Base-by-base conservation (phyloP, 2,329 filamentous ascomycete genomes). In the Aspergillus fischeri region DNA sequence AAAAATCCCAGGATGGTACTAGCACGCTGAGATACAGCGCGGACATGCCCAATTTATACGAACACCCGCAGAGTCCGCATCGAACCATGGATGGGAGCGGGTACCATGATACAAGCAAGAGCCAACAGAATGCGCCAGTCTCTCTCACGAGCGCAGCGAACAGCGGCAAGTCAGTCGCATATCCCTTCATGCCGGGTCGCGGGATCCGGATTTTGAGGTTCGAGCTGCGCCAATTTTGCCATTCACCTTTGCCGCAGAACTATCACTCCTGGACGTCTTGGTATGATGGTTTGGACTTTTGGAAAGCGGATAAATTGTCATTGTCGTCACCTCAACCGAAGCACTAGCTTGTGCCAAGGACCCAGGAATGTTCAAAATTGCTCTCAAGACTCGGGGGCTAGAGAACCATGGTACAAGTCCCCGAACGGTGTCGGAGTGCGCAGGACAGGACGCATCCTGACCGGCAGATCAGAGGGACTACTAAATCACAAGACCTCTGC, bases 21-120 rank as follows among this genome's bases (percentile, higher is more conserved):
- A 49, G 44, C 45, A 42, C 17, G 42, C 51, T 54, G 42, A 44
- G 21, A 44, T 42, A 56, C 21, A 6, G 4, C 8, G 11, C 10
- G 44, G 44, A 14, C 6, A 17, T 6, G 44, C 41, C 44, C 11
- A 47, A 27, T 47, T 47, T 47, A 47, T 47, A 27, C 24, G 44
- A 45, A 11, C 44, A 24, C 44, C 24, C 20, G 1, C 21, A 67
- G 66, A 71, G 69, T 72, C 71, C 67, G 58, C 51, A 49, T 60
- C 63, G 71, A 73, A 63, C 71, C 71, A 73, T 65, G 70, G 71
- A 65, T 63, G 57, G 53, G 62, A 67, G 70, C 69, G 70, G 69
- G 68, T 71, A 70, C 67, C 35, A 57, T 62, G 55, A 65, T 67
- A 64, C 65, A 65, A 51, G 50, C 24, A 47, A 67, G 65, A 63